These are phyloP conservation scores for Stylosanthes scabra DNA, from an alignment of 331 rosid species.

Conservation along the genomic window DNA sequence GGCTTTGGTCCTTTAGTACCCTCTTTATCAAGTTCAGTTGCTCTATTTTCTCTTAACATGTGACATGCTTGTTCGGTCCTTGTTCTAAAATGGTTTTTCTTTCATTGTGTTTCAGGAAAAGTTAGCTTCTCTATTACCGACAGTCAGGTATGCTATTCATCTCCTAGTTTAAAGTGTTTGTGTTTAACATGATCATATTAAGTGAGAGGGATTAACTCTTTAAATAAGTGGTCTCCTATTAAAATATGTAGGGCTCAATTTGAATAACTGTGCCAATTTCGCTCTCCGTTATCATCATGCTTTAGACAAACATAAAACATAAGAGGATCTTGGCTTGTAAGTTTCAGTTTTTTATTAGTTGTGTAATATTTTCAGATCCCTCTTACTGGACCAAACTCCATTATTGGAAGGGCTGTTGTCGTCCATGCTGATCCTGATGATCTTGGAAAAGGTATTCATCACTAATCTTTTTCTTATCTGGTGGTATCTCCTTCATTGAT, in stretches of 20 bases:
- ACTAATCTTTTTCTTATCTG: not conserved
- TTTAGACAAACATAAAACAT: no score
- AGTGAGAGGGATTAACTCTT: no score
- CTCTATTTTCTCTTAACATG: not conserved
- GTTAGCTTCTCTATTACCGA: conserved; percentile 65
- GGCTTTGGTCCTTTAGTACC: conserved; percentile 8
- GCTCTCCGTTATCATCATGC: no score
- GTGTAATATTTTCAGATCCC: conserved; percentile 68
- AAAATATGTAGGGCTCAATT: no score
- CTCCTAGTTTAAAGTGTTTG: not conserved
- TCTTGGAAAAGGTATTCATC: conserved; percentile 82
- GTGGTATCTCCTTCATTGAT: conserved; percentile 9
- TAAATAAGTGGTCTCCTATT: no score
- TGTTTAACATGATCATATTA: no score
- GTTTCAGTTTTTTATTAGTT: conserved; percentile 7
- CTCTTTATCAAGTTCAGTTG: conserved; percentile 14
- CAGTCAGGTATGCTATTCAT: conserved; percentile 59
- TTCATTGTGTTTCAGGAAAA: conserved; percentile 59
- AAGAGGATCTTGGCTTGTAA: not conserved
- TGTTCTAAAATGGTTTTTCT: conserved; percentile 34
- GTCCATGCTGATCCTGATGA: conserved; percentile 96
- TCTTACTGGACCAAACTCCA: conserved; percentile 77
- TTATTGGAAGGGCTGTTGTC: conserved; percentile 95
- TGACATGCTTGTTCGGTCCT: conserved; percentile 21
- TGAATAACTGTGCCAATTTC: no score